phyloP scores from a whole-genome alignment of 352 stramenopile species.

The Globisporangium nodosum region DNA sequence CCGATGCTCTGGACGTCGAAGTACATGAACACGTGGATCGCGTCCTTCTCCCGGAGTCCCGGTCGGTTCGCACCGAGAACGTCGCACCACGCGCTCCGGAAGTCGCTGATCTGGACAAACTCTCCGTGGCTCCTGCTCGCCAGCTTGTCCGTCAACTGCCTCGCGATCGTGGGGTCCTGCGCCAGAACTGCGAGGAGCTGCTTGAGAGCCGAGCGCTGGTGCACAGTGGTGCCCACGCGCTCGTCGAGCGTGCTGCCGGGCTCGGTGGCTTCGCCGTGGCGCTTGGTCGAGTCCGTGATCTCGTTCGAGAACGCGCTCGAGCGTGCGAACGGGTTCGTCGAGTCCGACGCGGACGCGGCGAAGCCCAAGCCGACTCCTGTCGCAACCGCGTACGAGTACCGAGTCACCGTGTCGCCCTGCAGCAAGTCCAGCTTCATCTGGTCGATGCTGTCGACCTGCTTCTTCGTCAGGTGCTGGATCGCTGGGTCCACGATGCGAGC shows the following conservation, averaged over 20 bases:
- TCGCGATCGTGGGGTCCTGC: slow-evolving; percentile 8
- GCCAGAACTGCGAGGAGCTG: slow-evolving; percentile 26
- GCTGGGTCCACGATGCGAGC: slow-evolving; percentile 37
- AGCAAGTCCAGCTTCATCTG: slow-evolving; percentile 57
- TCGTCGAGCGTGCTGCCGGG: slow-evolving; percentile 45
- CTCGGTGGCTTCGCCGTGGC: slow-evolving; percentile 64
- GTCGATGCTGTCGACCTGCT: slow-evolving; percentile 69
- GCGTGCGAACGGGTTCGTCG: slow-evolving; percentile 49
- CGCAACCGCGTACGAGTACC: slow-evolving; percentile 62
- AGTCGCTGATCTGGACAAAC: slow-evolving; percentile 45
- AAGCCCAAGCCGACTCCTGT: slow-evolving; percentile 58
- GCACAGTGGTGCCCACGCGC: slow-evolving; percentile 38
- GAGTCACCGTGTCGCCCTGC: slow-evolving; percentile 35
- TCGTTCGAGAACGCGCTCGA: slow-evolving; percentile 76
- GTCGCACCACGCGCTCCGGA: slow-evolving; percentile 25
- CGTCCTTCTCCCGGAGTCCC: slow-evolving; percentile 37
- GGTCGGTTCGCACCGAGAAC: background rate
- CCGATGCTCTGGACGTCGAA: slow-evolving; percentile 66
- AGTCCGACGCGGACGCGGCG: slow-evolving; percentile 40
- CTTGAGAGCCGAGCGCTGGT: slow-evolving; percentile 58
- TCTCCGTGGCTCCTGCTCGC: slow-evolving; percentile 8
- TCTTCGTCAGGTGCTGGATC: slow-evolving; percentile 58
- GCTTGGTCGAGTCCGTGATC: slow-evolving; percentile 53
- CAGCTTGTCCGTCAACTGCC: slow-evolving; percentile 8
- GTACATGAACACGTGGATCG: slow-evolving; percentile 77